Evolutionary conservation across 345 rosid species (phyloP).

Genomic region (Gynandropsis gynandra): DNA sequence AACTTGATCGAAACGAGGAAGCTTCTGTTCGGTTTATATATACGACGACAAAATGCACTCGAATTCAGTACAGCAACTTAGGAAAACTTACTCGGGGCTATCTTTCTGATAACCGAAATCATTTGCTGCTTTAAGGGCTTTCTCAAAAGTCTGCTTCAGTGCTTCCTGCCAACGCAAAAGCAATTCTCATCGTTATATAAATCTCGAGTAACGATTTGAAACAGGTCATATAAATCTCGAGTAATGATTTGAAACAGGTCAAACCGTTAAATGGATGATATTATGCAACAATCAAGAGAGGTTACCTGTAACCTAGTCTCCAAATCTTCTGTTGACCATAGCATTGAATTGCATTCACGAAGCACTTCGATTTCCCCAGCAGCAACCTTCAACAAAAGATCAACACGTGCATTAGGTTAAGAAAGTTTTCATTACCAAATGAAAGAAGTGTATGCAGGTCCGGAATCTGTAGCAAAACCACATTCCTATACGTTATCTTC

Average conservation of each 20-base stretch:
- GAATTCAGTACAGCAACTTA: neutral
- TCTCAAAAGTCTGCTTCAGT: slow-evolving; percentile 82
- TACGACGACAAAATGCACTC: neutral
- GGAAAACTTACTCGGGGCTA: slow-evolving; percentile 77
- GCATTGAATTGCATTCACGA: slow-evolving; percentile 77
- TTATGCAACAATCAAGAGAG: neutral
- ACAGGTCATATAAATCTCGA: too few relatives aligned
- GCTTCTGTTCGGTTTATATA: slow-evolving; percentile 2
- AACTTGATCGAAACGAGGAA: neutral
- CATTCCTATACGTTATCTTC: slow-evolving; percentile 8
- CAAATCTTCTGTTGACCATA: slow-evolving; percentile 97
- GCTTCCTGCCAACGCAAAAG: slow-evolving; percentile 60
- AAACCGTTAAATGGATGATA: neutral
- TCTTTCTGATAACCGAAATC: slow-evolving; percentile 96
- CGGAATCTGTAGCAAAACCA: slow-evolving; percentile 6
- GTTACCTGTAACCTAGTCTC: slow-evolving; percentile 89
- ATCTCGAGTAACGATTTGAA: too few relatives aligned
- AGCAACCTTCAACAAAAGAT: slow-evolving; percentile 56
- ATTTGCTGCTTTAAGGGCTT: slow-evolving; percentile 82
- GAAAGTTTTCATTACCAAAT: neutral
- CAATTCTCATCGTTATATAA: neutral
- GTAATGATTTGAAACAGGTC: too few relatives aligned
- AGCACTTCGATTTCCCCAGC: slow-evolving; percentile 96
- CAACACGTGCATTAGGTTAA: neutral
- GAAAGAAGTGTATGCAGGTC: slow-evolving; percentile 2